Base-by-base conservation (phyloP, 352 stramenopile genomes). In the Phytophthora foliorum region DNA sequence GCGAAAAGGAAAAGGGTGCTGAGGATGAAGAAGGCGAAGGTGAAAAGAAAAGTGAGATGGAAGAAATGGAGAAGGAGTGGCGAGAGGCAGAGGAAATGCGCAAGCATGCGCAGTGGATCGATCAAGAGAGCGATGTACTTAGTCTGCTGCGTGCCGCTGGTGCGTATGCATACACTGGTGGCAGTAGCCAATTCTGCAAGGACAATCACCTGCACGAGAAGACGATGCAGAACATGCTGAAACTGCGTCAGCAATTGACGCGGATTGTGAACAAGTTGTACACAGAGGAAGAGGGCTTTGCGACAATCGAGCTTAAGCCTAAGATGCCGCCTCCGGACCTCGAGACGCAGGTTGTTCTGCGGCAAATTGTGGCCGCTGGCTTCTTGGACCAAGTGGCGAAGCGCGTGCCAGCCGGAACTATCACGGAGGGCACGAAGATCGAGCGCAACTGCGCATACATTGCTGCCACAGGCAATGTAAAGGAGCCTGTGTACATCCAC, bases 151-250 rank as follows among this genome's bases (percentile, higher is more conserved):
- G 88, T 9, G 88, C 88, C 1, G 86, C 87, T 8, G 88, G 88
- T 6, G 88, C 88, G 1, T 95, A 95, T 60, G 88, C 88, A 14
- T 94, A 83, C 56, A 81, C 77, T 34, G 83, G 86, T 41, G 86
- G 78, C 16, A 90, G 73, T 44, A 69, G 71, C 11, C 52, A 81
- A 25, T 95, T 94, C 58, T 95, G 88, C 61, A 63, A 72, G 22
- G 83, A 91, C 22, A 94, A 95, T 45, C 78, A 92, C 32, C 54
- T 95, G 44, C 88, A 95, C 51, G 88, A 93, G 58, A 95, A 95
- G 73, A 93, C 82, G 5, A 95, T 95, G 88, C 84, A 94, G 60
- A 85, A 95, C 64, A 94, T 92, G 86, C 75, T 94, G 45, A 90
- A 95, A 69, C 67, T 95, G n/a, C 78, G 88, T 1, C 81, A 93